phyloP scores from a whole-genome alignment of 164 flowering plant species.

The Magnolia kwangsiensis region DNA sequence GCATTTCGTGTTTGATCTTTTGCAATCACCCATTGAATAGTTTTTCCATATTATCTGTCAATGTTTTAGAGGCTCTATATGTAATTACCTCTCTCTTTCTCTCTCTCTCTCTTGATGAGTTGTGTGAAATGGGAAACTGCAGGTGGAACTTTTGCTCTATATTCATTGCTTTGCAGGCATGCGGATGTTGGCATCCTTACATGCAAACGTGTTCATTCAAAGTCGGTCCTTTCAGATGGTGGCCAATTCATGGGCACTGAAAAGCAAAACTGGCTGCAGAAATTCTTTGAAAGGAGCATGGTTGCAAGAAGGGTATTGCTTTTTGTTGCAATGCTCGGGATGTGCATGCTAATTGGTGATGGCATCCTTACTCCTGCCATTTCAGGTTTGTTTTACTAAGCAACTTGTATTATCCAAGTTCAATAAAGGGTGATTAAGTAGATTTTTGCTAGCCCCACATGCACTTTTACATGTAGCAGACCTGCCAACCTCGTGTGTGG shows the following conservation, averaged over 20 bases:
- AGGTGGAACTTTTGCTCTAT: conserved; percentile 89
- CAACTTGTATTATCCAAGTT: background rate
- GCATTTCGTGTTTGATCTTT: background rate
- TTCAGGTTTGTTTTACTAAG: conserved; percentile 47
- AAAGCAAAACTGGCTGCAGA: conserved; percentile 33
- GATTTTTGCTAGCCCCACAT: too few relatives aligned
- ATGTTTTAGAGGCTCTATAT: background rate
- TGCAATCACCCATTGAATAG: background rate
- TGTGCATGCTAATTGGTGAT: conserved; percentile 90
- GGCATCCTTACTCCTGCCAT: conserved; percentile 91
- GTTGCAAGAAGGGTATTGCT: conserved; percentile 69
- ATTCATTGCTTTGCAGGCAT: conserved; percentile 71
- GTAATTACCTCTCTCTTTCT: background rate
- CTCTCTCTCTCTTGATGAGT: background rate
- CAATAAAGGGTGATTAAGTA: background rate
- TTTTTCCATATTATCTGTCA: background rate
- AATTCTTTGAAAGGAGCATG: conserved; percentile 51
- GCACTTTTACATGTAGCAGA: background rate
- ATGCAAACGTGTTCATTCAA: conserved; percentile 26
- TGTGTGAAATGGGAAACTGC: conserved; percentile 20
- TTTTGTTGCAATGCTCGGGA: conserved; percentile 74
- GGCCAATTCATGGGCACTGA: conserved; percentile 16
- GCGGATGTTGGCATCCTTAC: conserved; percentile 49
- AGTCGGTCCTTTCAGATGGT: conserved; percentile 21
- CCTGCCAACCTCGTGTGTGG: background rate